A percentile compares a stretch with the other conserved stretches of the same genome.
These are phyloP conservation scores for Naganishia albida DNA, from an alignment of 1,284 basidiomycete genomes.

Conservation along the genomic window DNA sequence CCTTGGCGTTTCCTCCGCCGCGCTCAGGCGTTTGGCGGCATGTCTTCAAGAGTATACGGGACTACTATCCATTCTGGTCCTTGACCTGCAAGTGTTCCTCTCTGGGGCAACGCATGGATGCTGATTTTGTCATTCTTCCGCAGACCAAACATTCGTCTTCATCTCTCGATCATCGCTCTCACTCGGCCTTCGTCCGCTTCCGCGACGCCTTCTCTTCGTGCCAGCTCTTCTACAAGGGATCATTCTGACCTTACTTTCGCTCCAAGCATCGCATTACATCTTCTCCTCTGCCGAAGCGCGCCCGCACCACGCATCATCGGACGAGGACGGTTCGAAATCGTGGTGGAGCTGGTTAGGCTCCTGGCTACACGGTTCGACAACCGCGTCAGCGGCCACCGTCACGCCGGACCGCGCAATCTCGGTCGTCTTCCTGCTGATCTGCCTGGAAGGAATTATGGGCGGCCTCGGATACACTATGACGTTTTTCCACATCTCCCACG, in stretches of 20 bases:
- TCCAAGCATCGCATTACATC: conserved; percentile 49
- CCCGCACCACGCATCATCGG: conserved; percentile 34
- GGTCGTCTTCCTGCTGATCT: conserved; percentile 73
- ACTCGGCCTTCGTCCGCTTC: conserved; percentile 79
- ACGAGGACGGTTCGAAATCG: conserved; percentile 29
- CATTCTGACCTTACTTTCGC: conserved; percentile 62
- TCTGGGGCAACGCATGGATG: not conserved
- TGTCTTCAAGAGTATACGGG: conserved; percentile 81
- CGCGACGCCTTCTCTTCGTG: conserved; percentile 64
- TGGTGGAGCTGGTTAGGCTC: conserved; percentile 22
- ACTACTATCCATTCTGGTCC: conserved; percentile 90
- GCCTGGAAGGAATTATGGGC: conserved; percentile 82
- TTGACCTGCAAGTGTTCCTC: conserved; percentile 43
- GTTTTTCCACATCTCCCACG: conserved; percentile 77
- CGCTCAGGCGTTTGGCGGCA: conserved; percentile 63
- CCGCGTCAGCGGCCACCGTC: not conserved
- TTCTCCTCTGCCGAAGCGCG: conserved; percentile 47
- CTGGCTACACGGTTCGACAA: not conserved
- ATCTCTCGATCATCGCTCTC: conserved; percentile 90
- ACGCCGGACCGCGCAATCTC: conserved; percentile 60
- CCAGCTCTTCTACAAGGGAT: conserved; percentile 60
- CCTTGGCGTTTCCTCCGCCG: conserved; percentile 85
- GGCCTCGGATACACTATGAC: conserved; percentile 92
- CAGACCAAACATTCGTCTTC: conserved; percentile 88
- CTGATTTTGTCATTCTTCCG: conserved; percentile 13